These are phyloP conservation scores for Tuber umbilicatum DNA, from an alignment of 495 filamentous ascomycete species.

Conservation along the genomic window DNA sequence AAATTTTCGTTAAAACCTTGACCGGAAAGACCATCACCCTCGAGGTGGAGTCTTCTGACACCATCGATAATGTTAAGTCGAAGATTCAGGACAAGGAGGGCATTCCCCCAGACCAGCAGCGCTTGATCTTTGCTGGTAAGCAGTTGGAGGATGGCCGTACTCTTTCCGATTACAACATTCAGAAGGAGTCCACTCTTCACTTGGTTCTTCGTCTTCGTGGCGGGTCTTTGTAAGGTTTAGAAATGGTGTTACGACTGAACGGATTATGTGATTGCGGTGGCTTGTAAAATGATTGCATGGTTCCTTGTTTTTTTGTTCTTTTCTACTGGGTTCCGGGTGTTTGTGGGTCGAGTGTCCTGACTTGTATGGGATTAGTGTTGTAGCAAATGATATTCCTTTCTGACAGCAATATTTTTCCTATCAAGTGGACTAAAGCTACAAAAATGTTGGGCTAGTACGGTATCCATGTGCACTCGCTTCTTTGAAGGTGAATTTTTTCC, in stretches of 20 bases:
- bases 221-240: conserved; percentile 46
- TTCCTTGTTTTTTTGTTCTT: neutral
- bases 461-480: neutral
- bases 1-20: conserved; percentile 71
- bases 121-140: conserved; percentile 93
- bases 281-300: conserved; percentile 72
- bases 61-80: conserved; percentile 65
- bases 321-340: neutral
- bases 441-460: neutral
- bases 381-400: neutral
- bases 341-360: neutral
- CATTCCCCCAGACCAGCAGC: conserved; percentile 73
- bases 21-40: conserved; percentile 98
- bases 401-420: neutral
- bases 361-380: neutral
- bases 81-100: conserved; percentile 77
- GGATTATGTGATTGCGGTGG: conserved; percentile 90
- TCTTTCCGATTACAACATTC: conserved; percentile 97
- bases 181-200: conserved; percentile 97
- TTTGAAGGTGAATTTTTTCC: too few relatives aligned
- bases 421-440: neutral
- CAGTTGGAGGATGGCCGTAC: conserved; percentile 73
- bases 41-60: conserved; percentile 76
- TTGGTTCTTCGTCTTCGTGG: conserved; percentile 93
- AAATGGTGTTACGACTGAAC: conserved; percentile 54